These are phyloP conservation scores for Globisporangium nunn DNA, from an alignment of 352 stramenopile species.

Conservation along the genomic window DNA sequence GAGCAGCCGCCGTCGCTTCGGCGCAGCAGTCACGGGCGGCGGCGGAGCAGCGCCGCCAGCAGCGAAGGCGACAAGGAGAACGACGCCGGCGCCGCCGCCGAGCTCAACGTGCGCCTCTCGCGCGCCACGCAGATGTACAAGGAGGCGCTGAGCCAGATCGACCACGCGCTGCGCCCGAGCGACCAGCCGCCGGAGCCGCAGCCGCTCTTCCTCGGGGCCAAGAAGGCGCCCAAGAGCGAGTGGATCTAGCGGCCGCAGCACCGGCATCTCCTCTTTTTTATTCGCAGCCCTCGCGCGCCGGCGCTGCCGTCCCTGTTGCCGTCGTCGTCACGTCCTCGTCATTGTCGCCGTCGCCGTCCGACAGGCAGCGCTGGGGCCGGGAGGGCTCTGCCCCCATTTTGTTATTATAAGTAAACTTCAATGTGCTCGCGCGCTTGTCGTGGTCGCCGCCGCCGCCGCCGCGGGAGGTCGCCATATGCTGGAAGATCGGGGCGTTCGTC, in stretches of 20 bases:
- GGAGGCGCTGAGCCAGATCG: slow-evolving; percentile 39
- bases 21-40: slow-evolving; percentile 4
- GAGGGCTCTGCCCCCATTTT: neutral
- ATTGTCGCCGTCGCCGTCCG: neutral
- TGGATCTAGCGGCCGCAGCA: slow-evolving; percentile 18
- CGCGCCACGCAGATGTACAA: slow-evolving; percentile 50
- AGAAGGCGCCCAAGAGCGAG: slow-evolving; percentile 22
- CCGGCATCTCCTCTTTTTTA: neutral
- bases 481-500: too few relatives aligned
- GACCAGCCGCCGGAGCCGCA: slow-evolving; percentile 29
- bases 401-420: neutral
- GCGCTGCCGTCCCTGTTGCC: too few relatives aligned
- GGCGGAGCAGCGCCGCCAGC: slow-evolving; percentile 4
- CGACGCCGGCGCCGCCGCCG: slow-evolving; percentile 20
- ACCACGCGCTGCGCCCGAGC: slow-evolving; percentile 38
- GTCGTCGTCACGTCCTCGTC: neutral
- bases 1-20: neutral
- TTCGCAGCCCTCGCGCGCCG: neutral
- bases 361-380: too few relatives aligned
- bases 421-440: neutral
- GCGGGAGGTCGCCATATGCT: too few relatives aligned
- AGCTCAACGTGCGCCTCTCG: slow-evolving; percentile 34
- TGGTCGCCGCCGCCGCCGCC: too few relatives aligned
- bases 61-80: slow-evolving; percentile 13
- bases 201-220: slow-evolving; percentile 43